phyloP scores from a whole-genome alignment of 169 alveolate species.

The Cryptosporidium ubiquitum region DNA sequence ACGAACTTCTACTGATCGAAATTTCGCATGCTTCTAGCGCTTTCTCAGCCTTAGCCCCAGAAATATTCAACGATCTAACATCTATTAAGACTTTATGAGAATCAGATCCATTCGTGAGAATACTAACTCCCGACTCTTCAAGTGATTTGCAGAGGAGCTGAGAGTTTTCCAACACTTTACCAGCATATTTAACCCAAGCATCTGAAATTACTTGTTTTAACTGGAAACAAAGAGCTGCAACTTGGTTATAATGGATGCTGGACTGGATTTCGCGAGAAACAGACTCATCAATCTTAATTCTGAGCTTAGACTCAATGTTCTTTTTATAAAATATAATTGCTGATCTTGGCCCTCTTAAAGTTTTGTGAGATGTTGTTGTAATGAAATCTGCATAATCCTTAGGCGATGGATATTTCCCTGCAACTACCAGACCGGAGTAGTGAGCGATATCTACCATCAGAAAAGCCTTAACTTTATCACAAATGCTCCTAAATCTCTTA shows the following conservation, averaged over 20 bases:
- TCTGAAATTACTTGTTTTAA: slow-evolving; percentile 37
- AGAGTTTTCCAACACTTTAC: slow-evolving; percentile 76
- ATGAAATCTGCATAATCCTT: slow-evolving; percentile 94
- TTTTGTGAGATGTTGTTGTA: slow-evolving; percentile 97
- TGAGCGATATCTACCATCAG: slow-evolving; percentile 98
- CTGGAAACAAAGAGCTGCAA: slow-evolving; percentile 56
- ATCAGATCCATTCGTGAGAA: slow-evolving; percentile 84
- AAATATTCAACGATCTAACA: slow-evolving; percentile 28
- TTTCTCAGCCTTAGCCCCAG: slow-evolving; percentile 84
- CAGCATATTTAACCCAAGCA: slow-evolving; percentile 73
- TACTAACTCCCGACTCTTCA: slow-evolving; percentile 61
- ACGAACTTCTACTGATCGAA: slow-evolving; percentile 83
- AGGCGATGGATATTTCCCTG: slow-evolving; percentile 90
- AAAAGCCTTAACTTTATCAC: slow-evolving; percentile 94
- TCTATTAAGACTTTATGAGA: slow-evolving; percentile 81
- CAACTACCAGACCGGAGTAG: slow-evolving; percentile 94
- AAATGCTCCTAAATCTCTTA: slow-evolving; percentile 88
- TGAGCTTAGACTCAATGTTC: slow-evolving; percentile 76
- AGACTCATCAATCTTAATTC: slow-evolving; percentile 76
- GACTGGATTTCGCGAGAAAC: slow-evolving; percentile 81
- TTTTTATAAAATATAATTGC: slow-evolving; percentile 92
- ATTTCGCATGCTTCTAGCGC: slow-evolving; percentile 80
- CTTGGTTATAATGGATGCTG: slow-evolving; percentile 51
- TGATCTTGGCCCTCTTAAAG: slow-evolving; percentile 96
- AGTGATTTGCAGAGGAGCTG: slow-evolving; percentile 72